Conservation (phyloP, 2,329 filamentous ascomycete species). For the Pseudocercospora crystallina region DNA sequence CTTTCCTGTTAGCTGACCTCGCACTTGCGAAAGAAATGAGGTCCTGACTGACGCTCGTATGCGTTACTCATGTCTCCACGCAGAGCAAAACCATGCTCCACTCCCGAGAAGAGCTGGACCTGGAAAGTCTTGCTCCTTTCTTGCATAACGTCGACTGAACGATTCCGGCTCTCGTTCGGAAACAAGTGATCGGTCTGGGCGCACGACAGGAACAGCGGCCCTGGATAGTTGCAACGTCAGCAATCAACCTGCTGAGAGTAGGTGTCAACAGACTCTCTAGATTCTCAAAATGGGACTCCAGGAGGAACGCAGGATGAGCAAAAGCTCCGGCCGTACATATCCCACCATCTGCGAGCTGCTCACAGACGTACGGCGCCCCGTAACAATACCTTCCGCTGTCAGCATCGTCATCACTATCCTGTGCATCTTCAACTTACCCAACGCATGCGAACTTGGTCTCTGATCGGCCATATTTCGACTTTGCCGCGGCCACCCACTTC, state of each 20-base stretch:
- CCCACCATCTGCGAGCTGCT: constrained; percentile 19
- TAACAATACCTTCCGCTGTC: no score
- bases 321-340: constrained; percentile 48
- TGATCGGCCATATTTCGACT: constrained; percentile 16
- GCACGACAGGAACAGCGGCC: constrained; percentile 49
- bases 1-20: no score
- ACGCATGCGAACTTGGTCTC: constrained; percentile 20
- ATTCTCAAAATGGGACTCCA: constrained; percentile 36
- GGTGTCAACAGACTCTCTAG: constrained; percentile 8
- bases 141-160: constrained; percentile 46
- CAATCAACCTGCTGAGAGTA: neutral
- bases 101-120: constrained; percentile 36
- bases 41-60: constrained; percentile 43
- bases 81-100: constrained; percentile 39
- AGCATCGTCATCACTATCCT: no score
- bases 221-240: constrained; percentile 1
- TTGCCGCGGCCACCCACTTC: constrained; percentile 19
- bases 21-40: no score
- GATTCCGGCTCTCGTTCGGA: constrained; percentile 37
- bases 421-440: no score
- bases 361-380: constrained; percentile 35
- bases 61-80: constrained; percentile 44
- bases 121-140: constrained; percentile 38
- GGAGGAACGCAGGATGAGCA: constrained; percentile 53
- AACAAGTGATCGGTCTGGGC: constrained; percentile 50